A percentile compares a stretch with the other conserved stretches of the same genome.
These are phyloP conservation scores for Fomitopsis pulvina DNA, from an alignment of 768 basidiomycete species.

Conservation along the genomic window DNA sequence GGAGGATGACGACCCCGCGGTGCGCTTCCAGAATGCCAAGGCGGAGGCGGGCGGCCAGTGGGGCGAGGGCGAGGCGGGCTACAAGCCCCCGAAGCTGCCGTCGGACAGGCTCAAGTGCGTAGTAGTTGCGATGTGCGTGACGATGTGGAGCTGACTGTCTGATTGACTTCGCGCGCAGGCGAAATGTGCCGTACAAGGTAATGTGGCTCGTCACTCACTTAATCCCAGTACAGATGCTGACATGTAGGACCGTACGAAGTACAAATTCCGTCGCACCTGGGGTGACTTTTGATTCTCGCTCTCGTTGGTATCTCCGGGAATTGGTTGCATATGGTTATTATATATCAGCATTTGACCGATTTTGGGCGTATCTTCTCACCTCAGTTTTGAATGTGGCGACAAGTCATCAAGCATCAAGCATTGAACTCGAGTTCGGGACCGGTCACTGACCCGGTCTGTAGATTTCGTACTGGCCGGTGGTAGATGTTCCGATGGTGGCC, in stretches of 20 bases:
- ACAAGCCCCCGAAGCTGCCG: conserved; percentile 20
- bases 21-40: conserved; percentile 51
- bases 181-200: conserved; percentile 88
- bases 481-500: too few species aligned
- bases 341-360: too few species aligned
- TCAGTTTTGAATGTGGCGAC: too few species aligned
- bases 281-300: conserved; percentile 58
- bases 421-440: too few species aligned
- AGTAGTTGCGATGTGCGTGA: background rate
- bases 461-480: background rate
- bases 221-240: conserved; percentile 35
- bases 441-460: too few species aligned
- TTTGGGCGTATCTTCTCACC: background rate
- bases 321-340: background rate
- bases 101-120: conserved; percentile 66
- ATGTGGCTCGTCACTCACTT: conserved; percentile 8
- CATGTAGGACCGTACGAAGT: conserved; percentile 61
- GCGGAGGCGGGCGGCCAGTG: conserved; percentile 55
- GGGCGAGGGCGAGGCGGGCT: conserved; percentile 35
- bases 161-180: conserved; percentile 31
- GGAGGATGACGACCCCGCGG: conserved; percentile 62
- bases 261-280: conserved; percentile 86
- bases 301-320: background rate
- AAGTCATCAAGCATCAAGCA: too few species aligned
- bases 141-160: background rate